Evolutionary conservation across 2,329 filamentous ascomycete species (phyloP).

Genomic region (Xylaria sp.): DNA sequence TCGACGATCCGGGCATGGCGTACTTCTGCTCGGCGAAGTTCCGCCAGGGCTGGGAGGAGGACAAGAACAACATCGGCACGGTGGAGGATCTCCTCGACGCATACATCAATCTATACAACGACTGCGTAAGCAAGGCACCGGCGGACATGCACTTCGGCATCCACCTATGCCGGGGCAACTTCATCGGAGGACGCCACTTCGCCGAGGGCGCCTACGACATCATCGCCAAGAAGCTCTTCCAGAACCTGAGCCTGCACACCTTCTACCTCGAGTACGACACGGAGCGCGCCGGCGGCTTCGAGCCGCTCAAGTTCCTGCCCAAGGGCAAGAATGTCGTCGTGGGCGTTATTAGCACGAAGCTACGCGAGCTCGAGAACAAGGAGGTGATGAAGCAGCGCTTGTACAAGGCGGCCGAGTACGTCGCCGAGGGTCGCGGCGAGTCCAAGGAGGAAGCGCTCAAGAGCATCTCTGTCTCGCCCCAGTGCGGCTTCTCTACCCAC

Average conservation of each 20-base stretch:
- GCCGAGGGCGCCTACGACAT: conserved; percentile 73
- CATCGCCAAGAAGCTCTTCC: conserved; percentile 73
- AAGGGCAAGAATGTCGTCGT: conserved; percentile 71
- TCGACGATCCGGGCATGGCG: conserved; percentile 73
- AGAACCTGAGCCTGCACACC: conserved; percentile 70
- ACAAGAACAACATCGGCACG: conserved; percentile 72
- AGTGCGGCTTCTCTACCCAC: conserved; percentile 80
- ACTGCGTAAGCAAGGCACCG: conserved; percentile 70
- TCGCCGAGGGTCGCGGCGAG: conserved; percentile 74
- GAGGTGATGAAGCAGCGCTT: conserved; percentile 70
- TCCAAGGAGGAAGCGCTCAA: conserved; percentile 73
- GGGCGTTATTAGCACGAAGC: conserved; percentile 71
- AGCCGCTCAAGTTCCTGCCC: conserved; percentile 70
- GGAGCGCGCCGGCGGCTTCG: conserved; percentile 71
- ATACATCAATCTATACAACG: conserved; percentile 82
- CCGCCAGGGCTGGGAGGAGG: conserved; percentile 74
- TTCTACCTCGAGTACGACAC: conserved; percentile 79
- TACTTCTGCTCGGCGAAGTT: conserved; percentile 81
- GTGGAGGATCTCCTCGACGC: conserved; percentile 77
- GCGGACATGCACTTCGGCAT: conserved; percentile 79
- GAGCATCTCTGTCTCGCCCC: conserved; percentile 74
- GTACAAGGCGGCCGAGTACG: conserved; percentile 70
- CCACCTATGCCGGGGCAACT: conserved; percentile 77
- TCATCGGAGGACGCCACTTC: conserved; percentile 73
- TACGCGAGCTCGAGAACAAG: conserved; percentile 70